Evolutionary conservation across 1,139 yeast species (phyloP), one percentile per base, ranked within the genome.

Genomic region (Entelexis paramagnoliae): DNA sequence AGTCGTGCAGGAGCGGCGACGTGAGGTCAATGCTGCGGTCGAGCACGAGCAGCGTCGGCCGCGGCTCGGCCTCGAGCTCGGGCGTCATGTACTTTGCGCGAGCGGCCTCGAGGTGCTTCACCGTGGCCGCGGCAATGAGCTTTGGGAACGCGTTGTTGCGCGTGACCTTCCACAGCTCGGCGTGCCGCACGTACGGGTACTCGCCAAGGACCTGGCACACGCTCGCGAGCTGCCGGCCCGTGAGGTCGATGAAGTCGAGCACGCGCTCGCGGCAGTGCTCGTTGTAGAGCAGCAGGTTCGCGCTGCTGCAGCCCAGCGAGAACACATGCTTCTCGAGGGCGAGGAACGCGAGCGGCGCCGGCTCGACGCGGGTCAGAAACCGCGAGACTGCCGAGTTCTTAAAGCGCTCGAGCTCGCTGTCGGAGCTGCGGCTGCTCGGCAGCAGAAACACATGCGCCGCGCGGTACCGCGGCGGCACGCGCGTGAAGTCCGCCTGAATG

Each of bases 1-100:
- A 87, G 64, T 88, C 96, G 66, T 91, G 98, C 51, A 89, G 68
- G 47, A 93, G 66, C 0, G 97, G 96, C 4, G 95, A 85, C 62
- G 78, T 78, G 53, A 84, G 72, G 66, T 93, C 98, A 64, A 88
- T 66, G 0, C 95, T 76, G 56, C 99, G 74, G 66, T 91, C 98
- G 6, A 85, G 72, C 32, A 91, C 78, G 49, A 91, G 66, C 59
- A 89, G 74, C 0, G 86, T 74, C 0, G 96, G 78, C 59, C 95
- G 74, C 29, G 49, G 26, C 24, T 42, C 49, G 22, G 33, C 2
- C 24, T 54, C 57, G 29, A 26, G 35, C 17, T 28, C 48, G n/a
- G 54, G 52, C 36, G 51, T 50, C 51, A 36, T 46, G 38, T 35
- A 53, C 48, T 5, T 36, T 43, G 10, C 17, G 28, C 45, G 22